Base-by-base conservation (phyloP, 1,284 basidiomycete species). In the Veloporphyrellus conicus region DNA sequence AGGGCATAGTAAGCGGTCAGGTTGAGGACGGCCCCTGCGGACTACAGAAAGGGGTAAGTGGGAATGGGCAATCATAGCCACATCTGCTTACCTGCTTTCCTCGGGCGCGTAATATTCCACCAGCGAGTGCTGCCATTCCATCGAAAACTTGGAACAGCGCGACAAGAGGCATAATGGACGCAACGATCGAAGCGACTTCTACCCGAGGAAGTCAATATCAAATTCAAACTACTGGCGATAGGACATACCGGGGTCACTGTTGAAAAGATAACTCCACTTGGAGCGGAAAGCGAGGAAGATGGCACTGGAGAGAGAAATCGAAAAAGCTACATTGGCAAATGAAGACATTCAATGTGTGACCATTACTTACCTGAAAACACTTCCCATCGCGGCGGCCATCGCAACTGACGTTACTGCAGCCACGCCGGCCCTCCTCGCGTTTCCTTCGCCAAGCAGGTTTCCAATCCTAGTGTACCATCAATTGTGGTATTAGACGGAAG, bases 91-190 rank as follows among this genome's bases (percentile, higher is more conserved):
- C 77, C 66, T 84, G 84, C 64, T 87, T 85, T 14, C 91, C 92
- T 31, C 82, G 72, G 1, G 90, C 83, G 43, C 92, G 79, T 46
- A 94, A 73, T 52, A 94, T 78, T 5, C 91, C 89, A n/a, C 76
- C 77, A 0, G 79, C 76, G 9, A 92, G 78, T 1, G 77, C 82
- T 19, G 75, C 64, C 15, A 83, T 73, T 10, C 84, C 89, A 58
- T 95, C 93, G 49, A 86, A 82, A 4, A 92, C 81, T 63, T 93
- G 90, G 77, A 90, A 92, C 29, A 92, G 74, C 14, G 87, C 83
- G 9, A 86, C 75, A 8, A 89, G 63, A 0, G 91, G 88, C 27
- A 94, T 66, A 48, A 93, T 84, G 1, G 75, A 70, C 0, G 88
- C 81, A 28, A 91, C 87, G 14, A 90, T 69, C 2, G 56, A 54